Evolutionary conservation across 768 basidiomycete species (phyloP).

Genomic region (Tricholoma bakamatsutake): DNA sequence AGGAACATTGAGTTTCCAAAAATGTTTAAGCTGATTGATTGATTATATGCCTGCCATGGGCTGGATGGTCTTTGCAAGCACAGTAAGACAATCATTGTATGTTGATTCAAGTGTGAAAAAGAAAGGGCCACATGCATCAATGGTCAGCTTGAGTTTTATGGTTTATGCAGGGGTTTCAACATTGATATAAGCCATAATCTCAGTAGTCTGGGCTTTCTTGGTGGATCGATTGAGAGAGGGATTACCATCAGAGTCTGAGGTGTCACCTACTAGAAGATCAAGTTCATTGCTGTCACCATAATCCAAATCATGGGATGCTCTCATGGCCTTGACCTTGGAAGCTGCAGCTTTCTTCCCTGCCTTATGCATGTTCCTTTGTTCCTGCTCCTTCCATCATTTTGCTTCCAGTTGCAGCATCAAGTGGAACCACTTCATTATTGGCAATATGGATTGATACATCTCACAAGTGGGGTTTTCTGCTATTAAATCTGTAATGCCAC

Average conservation of each 20-base stretch:
- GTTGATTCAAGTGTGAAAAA: conserved; percentile 1
- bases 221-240: neutral
- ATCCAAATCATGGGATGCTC: neutral
- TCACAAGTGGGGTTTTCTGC: neutral
- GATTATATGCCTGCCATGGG: neutral
- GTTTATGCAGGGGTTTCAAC: neutral
- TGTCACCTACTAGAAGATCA: neutral
- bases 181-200: too few relatives aligned
- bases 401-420: neutral
- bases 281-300: neutral
- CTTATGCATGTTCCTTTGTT: neutral
- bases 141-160: neutral
- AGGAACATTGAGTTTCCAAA: neutral
- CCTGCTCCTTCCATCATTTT: neutral
- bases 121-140: neutral
- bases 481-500: neutral
- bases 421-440: neutral
- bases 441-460: neutral
- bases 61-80: neutral
- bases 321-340: neutral
- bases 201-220: neutral
- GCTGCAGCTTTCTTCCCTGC: neutral
- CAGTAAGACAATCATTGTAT: neutral
- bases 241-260: neutral
- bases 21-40: neutral